Percentiles rank a stretch among this genome's conserved stretches.
Evolutionary conservation across 495 filamentous ascomycete species (phyloP).

Genomic region (Daldinia concentrica): DNA sequence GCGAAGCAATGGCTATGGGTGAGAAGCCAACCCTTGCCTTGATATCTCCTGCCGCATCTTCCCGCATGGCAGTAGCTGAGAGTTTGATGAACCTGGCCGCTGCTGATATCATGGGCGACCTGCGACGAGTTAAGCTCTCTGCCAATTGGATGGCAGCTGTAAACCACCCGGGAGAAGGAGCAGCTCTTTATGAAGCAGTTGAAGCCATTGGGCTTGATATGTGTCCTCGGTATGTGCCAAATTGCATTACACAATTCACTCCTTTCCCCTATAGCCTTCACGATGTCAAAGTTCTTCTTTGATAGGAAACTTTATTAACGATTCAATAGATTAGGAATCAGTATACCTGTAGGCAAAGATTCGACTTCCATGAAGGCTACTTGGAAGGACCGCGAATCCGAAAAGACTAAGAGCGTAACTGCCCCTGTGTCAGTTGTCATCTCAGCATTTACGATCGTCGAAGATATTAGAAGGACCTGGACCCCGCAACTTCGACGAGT

Average conservation of each 20-base stretch:
- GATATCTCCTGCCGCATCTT: constrained; percentile 91
- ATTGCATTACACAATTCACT: constrained; percentile 11
- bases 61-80: constrained; percentile 96
- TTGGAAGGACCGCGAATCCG: constrained; percentile 80
- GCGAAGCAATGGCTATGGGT: constrained; percentile 97
- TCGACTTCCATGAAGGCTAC: constrained; percentile 99
- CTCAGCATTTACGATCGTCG: constrained; percentile 86
- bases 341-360: constrained; percentile 96
- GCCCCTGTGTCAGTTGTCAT: constrained; percentile 90
- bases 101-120: constrained; percentile 78
- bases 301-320: constrained; percentile 8
- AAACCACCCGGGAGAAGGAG: constrained; percentile 91
- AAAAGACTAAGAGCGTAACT: constrained; percentile 81
- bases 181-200: constrained; percentile 93
- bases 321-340: constrained; percentile 72
- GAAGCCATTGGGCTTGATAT: constrained; percentile 92
- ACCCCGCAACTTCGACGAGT: constrained; percentile 84
- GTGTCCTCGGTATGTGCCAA: constrained; percentile 73
- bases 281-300: neutral
- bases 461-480: constrained; percentile 85
- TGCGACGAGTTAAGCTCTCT: constrained; percentile 83
- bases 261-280: neutral
- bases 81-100: constrained; percentile 91
- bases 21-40: constrained; percentile 91
- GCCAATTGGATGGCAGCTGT: constrained; percentile 99